These are phyloP conservation scores for Fraxinus sp. DNA, from an alignment of 305 asterid genomes.

Conservation along the genomic window DNA sequence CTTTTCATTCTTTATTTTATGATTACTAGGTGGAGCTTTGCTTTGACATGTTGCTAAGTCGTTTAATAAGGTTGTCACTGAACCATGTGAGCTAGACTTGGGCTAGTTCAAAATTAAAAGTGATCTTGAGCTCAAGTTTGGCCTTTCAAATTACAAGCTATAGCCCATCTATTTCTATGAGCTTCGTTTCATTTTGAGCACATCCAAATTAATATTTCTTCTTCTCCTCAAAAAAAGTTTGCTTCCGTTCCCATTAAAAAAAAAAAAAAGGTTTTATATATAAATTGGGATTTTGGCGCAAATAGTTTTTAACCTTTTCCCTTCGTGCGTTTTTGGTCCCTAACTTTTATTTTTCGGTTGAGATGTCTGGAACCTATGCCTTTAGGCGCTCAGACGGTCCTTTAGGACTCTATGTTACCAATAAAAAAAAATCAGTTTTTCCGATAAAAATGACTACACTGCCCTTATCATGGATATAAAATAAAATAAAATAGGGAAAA, in stretches of 20 bases:
- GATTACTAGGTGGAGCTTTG: neutral
- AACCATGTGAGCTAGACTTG: neutral
- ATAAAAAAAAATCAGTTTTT: too few relatives aligned
- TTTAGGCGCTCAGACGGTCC: neutral
- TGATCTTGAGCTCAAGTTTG: neutral
- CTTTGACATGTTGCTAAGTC: neutral
- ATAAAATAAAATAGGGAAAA: too few relatives aligned
- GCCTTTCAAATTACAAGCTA: neutral
- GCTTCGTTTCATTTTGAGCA: neutral
- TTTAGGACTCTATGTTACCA: neutral
- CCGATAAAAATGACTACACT: neutral
- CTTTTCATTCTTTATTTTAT: neutral
- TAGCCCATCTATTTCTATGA: neutral
- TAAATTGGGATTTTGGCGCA: neutral
- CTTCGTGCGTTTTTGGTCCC: neutral
- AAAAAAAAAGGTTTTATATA: neutral
- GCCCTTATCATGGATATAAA: neutral
- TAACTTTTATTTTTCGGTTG: neutral
- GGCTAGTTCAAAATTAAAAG: neutral
- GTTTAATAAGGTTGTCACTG: neutral
- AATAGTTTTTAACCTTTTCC: neutral
- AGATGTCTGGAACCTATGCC: neutral
- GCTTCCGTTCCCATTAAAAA: neutral
- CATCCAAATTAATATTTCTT: neutral
- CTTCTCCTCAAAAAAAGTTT: neutral